phyloP scores from a whole-genome alignment of 192 early-diverging fungal genomes.

The Backusella luteola region DNA sequence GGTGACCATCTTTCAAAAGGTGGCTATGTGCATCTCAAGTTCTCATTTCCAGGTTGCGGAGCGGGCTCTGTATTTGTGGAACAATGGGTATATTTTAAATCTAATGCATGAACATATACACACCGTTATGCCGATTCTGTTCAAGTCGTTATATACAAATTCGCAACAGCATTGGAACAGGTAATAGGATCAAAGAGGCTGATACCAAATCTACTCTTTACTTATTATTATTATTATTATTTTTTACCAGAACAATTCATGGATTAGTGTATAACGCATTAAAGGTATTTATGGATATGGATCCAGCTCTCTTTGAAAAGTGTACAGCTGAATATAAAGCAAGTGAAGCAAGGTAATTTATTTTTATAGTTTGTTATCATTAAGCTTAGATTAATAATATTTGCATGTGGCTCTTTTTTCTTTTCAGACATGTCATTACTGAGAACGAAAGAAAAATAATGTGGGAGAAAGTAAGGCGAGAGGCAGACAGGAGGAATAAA shows the following conservation, averaged over 20 bases:
- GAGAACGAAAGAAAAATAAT: not conserved
- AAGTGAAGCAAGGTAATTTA: constrained; percentile 72
- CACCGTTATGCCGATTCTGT: constrained; percentile 93
- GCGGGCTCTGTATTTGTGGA: constrained; percentile 97
- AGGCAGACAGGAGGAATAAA: not conserved
- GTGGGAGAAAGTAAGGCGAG: not conserved
- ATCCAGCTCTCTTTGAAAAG: constrained; percentile 94
- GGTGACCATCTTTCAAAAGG: constrained; percentile 89
- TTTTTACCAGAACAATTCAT: constrained; percentile 81
- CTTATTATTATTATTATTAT: too few species aligned
- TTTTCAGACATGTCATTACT: not conserved
- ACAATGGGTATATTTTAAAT: constrained; percentile 97
- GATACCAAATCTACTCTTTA: not conserved
- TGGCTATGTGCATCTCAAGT: constrained; percentile 91
- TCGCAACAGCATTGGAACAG: constrained; percentile 98
- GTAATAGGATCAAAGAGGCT: constrained; percentile 33
- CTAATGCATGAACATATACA: constrained; percentile 91
- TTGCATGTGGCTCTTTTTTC: too few species aligned
- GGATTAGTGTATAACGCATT: constrained; percentile 97
- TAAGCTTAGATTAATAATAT: not conserved
- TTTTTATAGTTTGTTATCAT: not conserved
- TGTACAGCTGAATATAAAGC: constrained; percentile 93
- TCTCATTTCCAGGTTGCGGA: constrained; percentile 99
- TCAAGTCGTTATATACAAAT: constrained; percentile 91
- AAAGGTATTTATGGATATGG: constrained; percentile 96